phyloP scores from a whole-genome alignment of 805 yeast genomes.

The Spathaspora arborariae region DNA sequence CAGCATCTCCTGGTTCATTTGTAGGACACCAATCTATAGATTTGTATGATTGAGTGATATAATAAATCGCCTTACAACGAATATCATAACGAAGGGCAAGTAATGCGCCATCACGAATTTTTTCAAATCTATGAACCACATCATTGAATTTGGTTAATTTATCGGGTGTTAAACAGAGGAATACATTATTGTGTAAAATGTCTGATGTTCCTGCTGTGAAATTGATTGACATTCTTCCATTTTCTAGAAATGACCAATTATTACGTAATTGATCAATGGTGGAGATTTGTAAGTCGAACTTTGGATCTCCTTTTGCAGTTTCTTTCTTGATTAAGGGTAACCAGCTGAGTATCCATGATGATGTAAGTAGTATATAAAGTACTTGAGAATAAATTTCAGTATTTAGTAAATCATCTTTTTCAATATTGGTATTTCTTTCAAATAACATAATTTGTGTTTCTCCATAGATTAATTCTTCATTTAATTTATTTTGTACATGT shows the following conservation, averaged over 20 bases:
- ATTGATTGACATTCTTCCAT: slow-evolving; percentile 22
- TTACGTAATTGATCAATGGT: slow-evolving; percentile 32
- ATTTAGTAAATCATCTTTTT: slow-evolving; percentile 53
- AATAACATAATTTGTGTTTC: slow-evolving; percentile 18
- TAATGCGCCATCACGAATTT: slow-evolving; percentile 35
- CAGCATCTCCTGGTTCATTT: slow-evolving; percentile 58
- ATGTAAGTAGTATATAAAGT: slow-evolving; percentile 49
- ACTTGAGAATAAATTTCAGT: slow-evolving; percentile 47
- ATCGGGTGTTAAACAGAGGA: slow-evolving; percentile 29
- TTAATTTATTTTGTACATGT: slow-evolving; percentile 9
- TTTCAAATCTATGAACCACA: slow-evolving; percentile 28
- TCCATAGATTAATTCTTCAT: slow-evolving; percentile 21
- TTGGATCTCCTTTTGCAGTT: slow-evolving; percentile 19
- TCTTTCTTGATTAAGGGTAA: slow-evolving; percentile 51
- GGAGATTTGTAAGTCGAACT: slow-evolving; percentile 14
- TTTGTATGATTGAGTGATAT: slow-evolving; percentile 45
- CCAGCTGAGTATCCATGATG: slow-evolving; percentile 59
- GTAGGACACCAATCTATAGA: slow-evolving; percentile 49
- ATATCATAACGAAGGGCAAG: slow-evolving; percentile 56
- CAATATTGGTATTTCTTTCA: slow-evolving; percentile 8
- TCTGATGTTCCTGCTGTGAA: slow-evolving; percentile 15
- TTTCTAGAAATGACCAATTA: slow-evolving; percentile 41
- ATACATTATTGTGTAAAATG: slow-evolving; percentile 22
- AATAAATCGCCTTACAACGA: slow-evolving; percentile 49
- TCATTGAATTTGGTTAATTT: slow-evolving; percentile 33